Base-by-base conservation (phyloP, 1,284 basidiomycete genomes). In the Tilletia walkeri region DNA sequence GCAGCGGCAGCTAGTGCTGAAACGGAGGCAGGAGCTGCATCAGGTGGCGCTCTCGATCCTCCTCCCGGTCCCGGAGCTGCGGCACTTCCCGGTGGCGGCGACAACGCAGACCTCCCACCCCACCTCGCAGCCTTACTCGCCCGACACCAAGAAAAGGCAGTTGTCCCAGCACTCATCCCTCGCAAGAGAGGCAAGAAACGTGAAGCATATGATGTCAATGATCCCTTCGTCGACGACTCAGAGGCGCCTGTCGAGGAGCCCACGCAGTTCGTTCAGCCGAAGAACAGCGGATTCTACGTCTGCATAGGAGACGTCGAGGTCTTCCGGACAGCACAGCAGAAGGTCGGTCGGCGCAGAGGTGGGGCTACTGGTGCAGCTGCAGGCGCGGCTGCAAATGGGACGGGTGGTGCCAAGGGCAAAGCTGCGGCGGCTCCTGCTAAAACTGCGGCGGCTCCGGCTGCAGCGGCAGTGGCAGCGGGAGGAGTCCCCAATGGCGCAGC, bases 171-270 rank as follows among this genome's bases (percentile, higher is more conserved):
- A 12, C 41, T 65, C 3, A 69, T 20, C 9, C 69, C 67, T 7
- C 69, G 20, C 72, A 81, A 70, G 69, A 73, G 69, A 68, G 73
- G 74, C 48, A 70, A 73, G 71, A 69, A 71, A 39, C 36, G 72
- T 61, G 69, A 73, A 59, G 84, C 84, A 24, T 99, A 99, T 86
- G 95, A 99, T 85, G 87, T 90, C 20, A 87, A 88, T 1, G 95
- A 99, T 85, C 92, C 93, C 0, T 98, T 98, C 85, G 97, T 99
- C 80, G 95, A 99, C 86, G 95, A 99, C 85, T 93, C 93, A 0
- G 95, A 99, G 82, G 88, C 96, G 69, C 89, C 89, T 24, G 86
- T 95, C 54, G 94, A 97, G 85, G 90, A 95, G 80, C 90, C 94
- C 1, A 93, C 91, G 1, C 92, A 89, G 85, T 92, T 93, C 80